Base-by-base conservation (phyloP, 257 asterid genomes). In the Forsythia viridissima region DNA sequence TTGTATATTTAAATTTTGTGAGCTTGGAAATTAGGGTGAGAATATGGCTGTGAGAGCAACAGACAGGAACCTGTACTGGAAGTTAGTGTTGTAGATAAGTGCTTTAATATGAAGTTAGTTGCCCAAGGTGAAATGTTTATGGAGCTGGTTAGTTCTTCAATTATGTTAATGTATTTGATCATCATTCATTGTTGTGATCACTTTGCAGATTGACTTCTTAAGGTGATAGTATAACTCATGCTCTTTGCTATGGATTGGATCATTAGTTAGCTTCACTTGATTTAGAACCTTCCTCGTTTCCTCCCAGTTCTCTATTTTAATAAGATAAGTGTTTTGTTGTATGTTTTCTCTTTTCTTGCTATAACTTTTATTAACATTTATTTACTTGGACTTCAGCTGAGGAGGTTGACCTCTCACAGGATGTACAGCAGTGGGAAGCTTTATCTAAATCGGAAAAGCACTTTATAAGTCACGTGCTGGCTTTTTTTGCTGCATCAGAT, bases 381-480 rank as follows among this genome's bases (percentile, higher is more conserved):
- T 37, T 78, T n/a, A 79, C 34, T 57, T 68, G 82, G 69, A 69
- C 13, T 85, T 79, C 92, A 90, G 96, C 97, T 51, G 98, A 93
- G 87, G 98, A 91, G 89, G 97, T 91, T 44, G 98, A 93, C 81
- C 96, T 93, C 69, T 93, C 96, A 74, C 89, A 82, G 52, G 98
- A 93, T 80, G 80, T 90, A 71, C 93, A 81, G 79, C 98, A 93
- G 16, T 93, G 96, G 96, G 93, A 89, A 75, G 72, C 80, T n/a
- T 85, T 93, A 81, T 79, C 97, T 76, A 85, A 38, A 24, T 79
- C 88, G 4, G 97, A 90, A 67, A 88, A 87, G 83, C 91, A 93
- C 85, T 93, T 93, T 80, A 83, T 93, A 70, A 90, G 90, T 74
- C 98, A 93, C 52, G 87, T 93, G 36, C 82, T 91, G 70, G 94